Percentiles rank a stretch among this genome's conserved stretches.
Evolutionary conservation across 768 basidiomycete genomes (phyloP).

Genomic region (Guyanaporus albipodus): DNA sequence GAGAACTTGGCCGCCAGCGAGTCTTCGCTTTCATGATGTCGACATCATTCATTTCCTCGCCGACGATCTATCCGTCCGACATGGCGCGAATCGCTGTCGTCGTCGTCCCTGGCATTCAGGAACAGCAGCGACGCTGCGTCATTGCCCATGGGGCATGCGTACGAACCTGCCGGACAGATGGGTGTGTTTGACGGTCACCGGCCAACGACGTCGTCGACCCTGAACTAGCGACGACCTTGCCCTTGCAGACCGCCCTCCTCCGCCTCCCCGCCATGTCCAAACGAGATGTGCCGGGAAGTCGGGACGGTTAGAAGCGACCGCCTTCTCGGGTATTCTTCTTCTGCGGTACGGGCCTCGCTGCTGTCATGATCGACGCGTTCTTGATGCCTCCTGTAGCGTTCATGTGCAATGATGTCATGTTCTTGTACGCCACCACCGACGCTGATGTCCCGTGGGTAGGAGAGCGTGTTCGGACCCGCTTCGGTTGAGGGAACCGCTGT

Average conservation of each 20-base stretch:
- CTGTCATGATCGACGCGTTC: neutral
- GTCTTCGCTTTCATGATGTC: slow-evolving; percentile 21
- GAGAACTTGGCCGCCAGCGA: slow-evolving; percentile 1
- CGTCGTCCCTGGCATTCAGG: too few relatives aligned
- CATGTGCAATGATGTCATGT: slow-evolving; percentile 19
- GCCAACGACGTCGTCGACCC: neutral
- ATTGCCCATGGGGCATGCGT: slow-evolving; percentile 1
- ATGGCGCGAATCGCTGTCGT: too few relatives aligned
- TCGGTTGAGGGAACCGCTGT: slow-evolving; percentile 21
- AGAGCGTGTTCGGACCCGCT: slow-evolving; percentile 21
- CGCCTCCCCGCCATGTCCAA: too few relatives aligned
- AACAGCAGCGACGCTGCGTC: too few relatives aligned
- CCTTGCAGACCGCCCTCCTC: too few relatives aligned
- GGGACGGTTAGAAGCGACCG: slow-evolving; percentile 16
- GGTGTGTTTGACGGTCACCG: slow-evolving; percentile 3
- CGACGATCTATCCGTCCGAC: neutral
- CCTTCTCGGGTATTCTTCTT: slow-evolving; percentile 25
- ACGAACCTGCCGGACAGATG: slow-evolving; percentile 19
- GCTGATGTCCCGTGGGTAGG: slow-evolving; percentile 21
- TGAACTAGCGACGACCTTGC: too few relatives aligned
- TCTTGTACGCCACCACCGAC: slow-evolving; percentile 23
- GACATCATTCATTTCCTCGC: too few relatives aligned
- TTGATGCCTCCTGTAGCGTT: slow-evolving; percentile 15
- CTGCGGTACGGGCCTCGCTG: slow-evolving; percentile 15
- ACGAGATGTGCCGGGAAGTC: slow-evolving; percentile 18